phyloP scores from a whole-genome alignment of 2,329 filamentous ascomycete genomes.

The Hypoxylon sp. region DNA sequence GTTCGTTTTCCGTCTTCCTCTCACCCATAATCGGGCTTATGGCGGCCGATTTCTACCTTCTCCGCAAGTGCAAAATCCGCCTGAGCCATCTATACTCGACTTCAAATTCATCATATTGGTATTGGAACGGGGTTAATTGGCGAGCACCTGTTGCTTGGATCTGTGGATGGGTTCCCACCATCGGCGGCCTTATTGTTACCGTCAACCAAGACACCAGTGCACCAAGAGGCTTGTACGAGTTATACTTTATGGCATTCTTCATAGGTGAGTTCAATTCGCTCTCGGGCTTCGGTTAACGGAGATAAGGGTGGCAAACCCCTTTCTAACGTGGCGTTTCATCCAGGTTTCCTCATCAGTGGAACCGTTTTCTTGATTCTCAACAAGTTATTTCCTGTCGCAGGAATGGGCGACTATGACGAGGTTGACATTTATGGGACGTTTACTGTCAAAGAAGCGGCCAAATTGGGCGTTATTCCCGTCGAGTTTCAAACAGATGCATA shows the following conservation, averaged over 20 bases:
- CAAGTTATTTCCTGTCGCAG: slow-evolving; percentile 50
- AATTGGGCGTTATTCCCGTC: slow-evolving; percentile 48
- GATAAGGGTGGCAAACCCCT: background rate
- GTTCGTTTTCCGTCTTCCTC: slow-evolving; percentile 53
- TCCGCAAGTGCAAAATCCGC: slow-evolving; percentile 48
- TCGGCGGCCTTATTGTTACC: slow-evolving; percentile 52
- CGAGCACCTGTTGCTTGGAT: slow-evolving; percentile 53
- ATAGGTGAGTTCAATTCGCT: slow-evolving; percentile 51
- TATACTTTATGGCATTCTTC: slow-evolving; percentile 59
- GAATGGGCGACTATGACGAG: slow-evolving; percentile 54
- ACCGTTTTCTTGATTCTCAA: slow-evolving; percentile 46
- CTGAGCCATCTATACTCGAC: slow-evolving; percentile 48
- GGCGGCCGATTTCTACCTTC: slow-evolving; percentile 48
- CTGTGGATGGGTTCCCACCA: slow-evolving; percentile 54
- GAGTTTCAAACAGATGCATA: slow-evolving; percentile 26
- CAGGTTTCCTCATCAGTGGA: slow-evolving; percentile 52
- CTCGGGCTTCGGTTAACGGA: slow-evolving; percentile 14
- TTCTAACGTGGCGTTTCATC: slow-evolving; percentile 2
- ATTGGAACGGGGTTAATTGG: slow-evolving; percentile 54
- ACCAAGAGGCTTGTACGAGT: slow-evolving; percentile 50
- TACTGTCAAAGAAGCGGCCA: slow-evolving; percentile 52
- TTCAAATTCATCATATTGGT: slow-evolving; percentile 52
- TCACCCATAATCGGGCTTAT: slow-evolving; percentile 50
- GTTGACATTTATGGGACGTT: slow-evolving; percentile 57
- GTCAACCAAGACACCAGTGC: slow-evolving; percentile 40